A percentile compares a stretch with the other conserved stretches of the same genome.
phyloP scores from a whole-genome alignment of 2,329 filamentous ascomycete genomes.

The Neurospora sp. region DNA sequence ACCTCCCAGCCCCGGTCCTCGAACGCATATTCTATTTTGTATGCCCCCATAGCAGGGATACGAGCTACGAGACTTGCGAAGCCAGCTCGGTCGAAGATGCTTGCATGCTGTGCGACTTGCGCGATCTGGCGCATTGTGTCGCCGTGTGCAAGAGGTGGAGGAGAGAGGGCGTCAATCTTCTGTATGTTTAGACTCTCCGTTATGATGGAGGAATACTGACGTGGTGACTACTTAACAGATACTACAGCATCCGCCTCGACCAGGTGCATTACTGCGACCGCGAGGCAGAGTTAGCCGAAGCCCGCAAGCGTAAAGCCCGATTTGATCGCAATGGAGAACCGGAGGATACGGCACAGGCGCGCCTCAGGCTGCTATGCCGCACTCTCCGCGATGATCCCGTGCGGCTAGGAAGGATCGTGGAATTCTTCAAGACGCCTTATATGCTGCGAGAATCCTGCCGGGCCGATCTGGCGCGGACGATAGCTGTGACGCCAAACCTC shows the following conservation, averaged over 20 bases:
- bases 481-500: slow-evolving; percentile 75
- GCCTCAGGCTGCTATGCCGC: slow-evolving; percentile 69
- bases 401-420: slow-evolving; percentile 57
- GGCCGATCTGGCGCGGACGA: slow-evolving; percentile 71
- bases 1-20: slow-evolving; percentile 60
- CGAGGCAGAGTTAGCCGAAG: slow-evolving; percentile 71
- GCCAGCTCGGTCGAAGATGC: slow-evolving; percentile 65
- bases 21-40: slow-evolving; percentile 70
- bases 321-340: slow-evolving; percentile 70
- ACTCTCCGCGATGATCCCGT: slow-evolving; percentile 70
- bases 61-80: slow-evolving; percentile 74
- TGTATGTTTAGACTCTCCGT: slow-evolving; percentile 43
- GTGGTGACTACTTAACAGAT: slow-evolving; percentile 39
- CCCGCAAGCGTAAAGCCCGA: slow-evolving; percentile 62
- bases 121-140: slow-evolving; percentile 74
- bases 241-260: slow-evolving; percentile 85
- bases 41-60: slow-evolving; percentile 72
- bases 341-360: slow-evolving; percentile 66
- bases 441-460: slow-evolving; percentile 88
- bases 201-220: neutral
- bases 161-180: slow-evolving; percentile 34
- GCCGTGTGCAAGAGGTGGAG: slow-evolving; percentile 67
- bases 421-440: slow-evolving; percentile 81
- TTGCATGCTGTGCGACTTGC: slow-evolving; percentile 89
- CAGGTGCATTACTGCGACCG: slow-evolving; percentile 88